Conservation (phyloP, 164 flowering plant species). For the Paratinospora sagittata region DNA sequence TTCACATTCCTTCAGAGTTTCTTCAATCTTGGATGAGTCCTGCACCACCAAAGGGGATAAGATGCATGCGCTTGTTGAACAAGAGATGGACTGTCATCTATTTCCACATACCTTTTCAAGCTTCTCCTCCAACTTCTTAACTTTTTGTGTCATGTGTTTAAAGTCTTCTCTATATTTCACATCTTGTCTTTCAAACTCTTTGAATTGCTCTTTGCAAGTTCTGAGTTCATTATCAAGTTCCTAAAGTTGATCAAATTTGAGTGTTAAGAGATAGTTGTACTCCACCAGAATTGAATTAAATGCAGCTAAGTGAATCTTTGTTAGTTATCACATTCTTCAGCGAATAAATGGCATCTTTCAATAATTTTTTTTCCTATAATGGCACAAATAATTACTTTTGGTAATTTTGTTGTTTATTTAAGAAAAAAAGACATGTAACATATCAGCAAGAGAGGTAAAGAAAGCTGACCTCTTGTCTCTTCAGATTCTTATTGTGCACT, state of each 20-base stretch:
- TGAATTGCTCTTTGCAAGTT: conserved; percentile 70
- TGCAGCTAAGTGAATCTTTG: not conserved
- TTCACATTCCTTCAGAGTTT: conserved; percentile 47
- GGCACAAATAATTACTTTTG: too few relatives aligned
- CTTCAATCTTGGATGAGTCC: conserved; percentile 69
- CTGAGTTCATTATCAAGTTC: conserved; percentile 61
- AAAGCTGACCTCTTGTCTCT: conserved; percentile 65
- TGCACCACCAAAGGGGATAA: conserved; percentile 21
- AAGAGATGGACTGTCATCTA: not conserved
- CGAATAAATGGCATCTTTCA: not conserved
- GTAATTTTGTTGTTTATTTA: not conserved
- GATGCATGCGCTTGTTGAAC: conserved; percentile 3
- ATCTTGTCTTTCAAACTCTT: conserved; percentile 96
- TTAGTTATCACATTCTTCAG: not conserved
- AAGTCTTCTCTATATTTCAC: conserved; percentile 76
- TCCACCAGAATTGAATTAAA: not conserved
- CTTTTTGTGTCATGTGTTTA: conserved; percentile 78
- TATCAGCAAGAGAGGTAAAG: not conserved
- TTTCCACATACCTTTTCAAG: conserved; percentile 49
- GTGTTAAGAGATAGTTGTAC: not conserved
- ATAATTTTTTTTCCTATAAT: not conserved
- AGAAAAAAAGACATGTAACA: not conserved
- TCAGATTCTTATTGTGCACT: conserved; percentile 59
- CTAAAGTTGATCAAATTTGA: conserved; percentile 26
- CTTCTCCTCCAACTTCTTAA: conserved; percentile 83